Percentiles rank a stretch among this genome's conserved stretches.
Evolutionary conservation across 2,329 filamentous ascomycete genomes (phyloP).

Genomic region (Coniella lustricola): DNA sequence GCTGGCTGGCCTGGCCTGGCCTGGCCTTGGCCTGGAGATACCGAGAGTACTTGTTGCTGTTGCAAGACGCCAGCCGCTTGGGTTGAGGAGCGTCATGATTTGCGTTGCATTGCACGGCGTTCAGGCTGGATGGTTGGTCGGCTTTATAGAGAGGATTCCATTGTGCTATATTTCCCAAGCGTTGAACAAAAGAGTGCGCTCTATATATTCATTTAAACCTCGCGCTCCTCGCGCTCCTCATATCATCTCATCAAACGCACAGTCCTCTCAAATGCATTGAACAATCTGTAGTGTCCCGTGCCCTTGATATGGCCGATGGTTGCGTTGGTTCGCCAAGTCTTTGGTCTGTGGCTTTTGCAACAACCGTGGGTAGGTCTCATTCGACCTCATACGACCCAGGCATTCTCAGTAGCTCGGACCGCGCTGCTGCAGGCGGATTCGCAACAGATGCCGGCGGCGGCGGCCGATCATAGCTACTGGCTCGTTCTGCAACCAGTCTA

Average conservation of each 20-base stretch:
- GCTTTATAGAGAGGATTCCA: too few relatives aligned
- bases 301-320: too few relatives aligned
- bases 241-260: neutral
- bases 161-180: too few relatives aligned
- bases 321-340: too few relatives aligned
- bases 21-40: neutral
- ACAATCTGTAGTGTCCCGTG: too few relatives aligned
- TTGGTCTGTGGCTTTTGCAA: too few relatives aligned
- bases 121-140: slow-evolving; percentile 1
- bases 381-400: slow-evolving; percentile 6
- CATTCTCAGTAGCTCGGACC: slow-evolving; percentile 3
- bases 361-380: neutral
- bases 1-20: too few relatives aligned
- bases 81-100: neutral
- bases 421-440: neutral
- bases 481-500: slow-evolving; percentile 1
- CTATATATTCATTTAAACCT: too few relatives aligned
- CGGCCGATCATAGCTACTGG: neutral
- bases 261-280: neutral
- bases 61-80: neutral
- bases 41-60: neutral
- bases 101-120: slow-evolving; percentile 12
- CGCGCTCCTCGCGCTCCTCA: too few relatives aligned
- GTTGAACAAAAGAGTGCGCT: too few relatives aligned
- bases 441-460: neutral